Evolutionary conservation across 306 rosid genomes (phyloP).

Genomic region (Psophocarpus tetragonolobus): DNA sequence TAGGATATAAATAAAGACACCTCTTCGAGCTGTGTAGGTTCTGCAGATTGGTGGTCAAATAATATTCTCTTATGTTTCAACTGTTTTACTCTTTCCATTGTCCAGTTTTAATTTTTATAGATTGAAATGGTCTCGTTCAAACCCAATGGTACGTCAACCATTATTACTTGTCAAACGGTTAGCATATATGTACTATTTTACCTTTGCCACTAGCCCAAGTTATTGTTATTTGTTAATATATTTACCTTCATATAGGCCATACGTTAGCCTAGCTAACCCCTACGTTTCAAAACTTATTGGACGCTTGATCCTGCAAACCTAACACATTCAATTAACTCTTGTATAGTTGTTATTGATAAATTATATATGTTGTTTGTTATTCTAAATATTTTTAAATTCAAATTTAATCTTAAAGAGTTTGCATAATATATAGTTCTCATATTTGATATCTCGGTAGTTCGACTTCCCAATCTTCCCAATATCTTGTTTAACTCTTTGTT

Average conservation of each 20-base stretch:
- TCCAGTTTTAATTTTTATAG: neutral
- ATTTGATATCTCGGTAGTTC: no score
- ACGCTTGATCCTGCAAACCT: neutral
- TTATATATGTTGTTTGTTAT: no score
- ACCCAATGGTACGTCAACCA: conserved; percentile 6
- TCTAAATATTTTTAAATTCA: no score
- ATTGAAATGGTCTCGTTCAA: conserved; percentile 8
- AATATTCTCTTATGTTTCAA: conserved; percentile 8
- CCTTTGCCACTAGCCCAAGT: neutral
- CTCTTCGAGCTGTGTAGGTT: conserved; percentile 34
- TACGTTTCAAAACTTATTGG: conserved; percentile 14
- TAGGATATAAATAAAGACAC: conserved; percentile 22
- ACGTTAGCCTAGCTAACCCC: conserved; percentile 20
- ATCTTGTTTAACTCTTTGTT: no score
- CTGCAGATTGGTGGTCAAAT: conserved; percentile 29
- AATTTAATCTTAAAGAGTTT: no score
- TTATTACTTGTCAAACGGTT: conserved; percentile 7
- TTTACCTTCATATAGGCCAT: neutral
- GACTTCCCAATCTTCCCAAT: no score
- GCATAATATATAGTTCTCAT: no score
- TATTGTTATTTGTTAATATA: neutral
- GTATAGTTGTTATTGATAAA: no score
- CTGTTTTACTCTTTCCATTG: conserved; percentile 19
- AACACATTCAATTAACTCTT: no score
- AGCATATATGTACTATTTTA: neutral